Percentiles rank a stretch among this genome's conserved stretches.
Evolutionary conservation across 2,329 filamentous ascomycete genomes (phyloP).

Genomic region (Fusarium mundagurra): DNA sequence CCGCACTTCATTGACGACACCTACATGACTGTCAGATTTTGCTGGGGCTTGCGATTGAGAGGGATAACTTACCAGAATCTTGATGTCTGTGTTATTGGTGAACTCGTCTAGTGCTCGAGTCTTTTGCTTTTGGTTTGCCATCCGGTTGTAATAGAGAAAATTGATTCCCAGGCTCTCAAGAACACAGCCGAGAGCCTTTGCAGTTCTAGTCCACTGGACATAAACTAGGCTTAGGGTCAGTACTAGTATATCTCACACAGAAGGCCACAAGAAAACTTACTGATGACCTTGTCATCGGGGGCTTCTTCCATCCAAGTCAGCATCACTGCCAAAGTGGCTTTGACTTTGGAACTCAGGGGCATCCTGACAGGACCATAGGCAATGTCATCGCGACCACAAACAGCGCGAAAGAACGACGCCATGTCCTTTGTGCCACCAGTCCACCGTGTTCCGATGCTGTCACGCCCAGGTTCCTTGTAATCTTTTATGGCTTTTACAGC

Average conservation of each 20-base stretch:
- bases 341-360: slow-evolving; percentile 47
- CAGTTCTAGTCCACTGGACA: slow-evolving; percentile 46
- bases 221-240: slow-evolving; percentile 45
- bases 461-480: slow-evolving; percentile 37
- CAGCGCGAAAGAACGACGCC: slow-evolving; percentile 38
- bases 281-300: slow-evolving; percentile 53
- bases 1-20: slow-evolving; percentile 50
- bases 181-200: slow-evolving; percentile 49
- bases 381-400: neutral
- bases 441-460: slow-evolving; percentile 25
- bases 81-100: neutral
- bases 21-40: slow-evolving; percentile 28
- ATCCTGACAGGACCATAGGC: neutral
- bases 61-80: slow-evolving; percentile 49
- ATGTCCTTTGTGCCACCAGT: accelerated
- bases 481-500: accelerated
- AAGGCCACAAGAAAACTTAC: slow-evolving; percentile 31
- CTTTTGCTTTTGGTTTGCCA: slow-evolving; percentile 27
- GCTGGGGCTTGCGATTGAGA: accelerated
- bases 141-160: slow-evolving; percentile 53
- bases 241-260: accelerated
- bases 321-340: slow-evolving; percentile 45
- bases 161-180: slow-evolving; percentile 42
- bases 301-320: slow-evolving; percentile 44
- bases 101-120: slow-evolving; percentile 38